phyloP scores from a whole-genome alignment of 2,329 filamentous ascomycete species.

The Sodiomyces alkalinus region DNA sequence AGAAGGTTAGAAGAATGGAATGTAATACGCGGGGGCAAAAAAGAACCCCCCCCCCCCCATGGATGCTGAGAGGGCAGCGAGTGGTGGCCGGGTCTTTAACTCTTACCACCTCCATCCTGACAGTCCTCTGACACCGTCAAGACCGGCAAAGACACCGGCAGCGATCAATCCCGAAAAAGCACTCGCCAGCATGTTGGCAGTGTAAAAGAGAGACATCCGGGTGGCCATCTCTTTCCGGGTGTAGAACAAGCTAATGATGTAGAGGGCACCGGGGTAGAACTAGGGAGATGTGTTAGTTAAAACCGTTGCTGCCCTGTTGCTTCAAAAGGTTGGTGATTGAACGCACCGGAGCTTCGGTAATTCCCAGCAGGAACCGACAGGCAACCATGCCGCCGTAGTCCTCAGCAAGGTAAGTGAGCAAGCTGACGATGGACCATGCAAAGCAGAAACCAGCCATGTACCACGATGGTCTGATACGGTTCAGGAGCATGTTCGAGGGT shows the following conservation, averaged over 20 bases:
- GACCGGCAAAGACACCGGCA: slow-evolving; percentile 20
- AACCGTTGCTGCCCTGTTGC: not conserved
- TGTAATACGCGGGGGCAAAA: too few species aligned
- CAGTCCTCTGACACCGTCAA: slow-evolving; percentile 12
- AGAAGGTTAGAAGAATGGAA: too few species aligned
- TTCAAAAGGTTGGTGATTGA: slow-evolving; percentile 7
- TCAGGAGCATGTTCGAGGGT: slow-evolving; percentile 4
- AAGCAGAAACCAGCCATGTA: slow-evolving; percentile 6
- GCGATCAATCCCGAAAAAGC: slow-evolving; percentile 28
- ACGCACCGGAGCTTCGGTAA: slow-evolving; percentile 20
- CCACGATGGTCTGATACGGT: slow-evolving; percentile 2
- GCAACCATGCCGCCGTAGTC: slow-evolving; percentile 21
- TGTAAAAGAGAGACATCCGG: slow-evolving; percentile 28
- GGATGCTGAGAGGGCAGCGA: too few species aligned
- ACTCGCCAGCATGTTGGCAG: slow-evolving; percentile 18
- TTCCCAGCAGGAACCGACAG: slow-evolving; percentile 20
- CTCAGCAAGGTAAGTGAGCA: slow-evolving; percentile 23
- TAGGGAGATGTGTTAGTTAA: slow-evolving; percentile 11
- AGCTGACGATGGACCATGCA: slow-evolving; percentile 23
- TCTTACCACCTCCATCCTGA: slow-evolving; percentile 15
- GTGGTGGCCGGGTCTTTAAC: not conserved
- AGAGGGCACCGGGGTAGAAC: slow-evolving; percentile 19
- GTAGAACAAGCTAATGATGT: slow-evolving; percentile 36
- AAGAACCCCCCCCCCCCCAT: too few species aligned
- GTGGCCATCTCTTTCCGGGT: slow-evolving; percentile 30